Base-by-base conservation (phyloP, 805 yeast genomes). In the Sugiyamaella mastotermitis region DNA sequence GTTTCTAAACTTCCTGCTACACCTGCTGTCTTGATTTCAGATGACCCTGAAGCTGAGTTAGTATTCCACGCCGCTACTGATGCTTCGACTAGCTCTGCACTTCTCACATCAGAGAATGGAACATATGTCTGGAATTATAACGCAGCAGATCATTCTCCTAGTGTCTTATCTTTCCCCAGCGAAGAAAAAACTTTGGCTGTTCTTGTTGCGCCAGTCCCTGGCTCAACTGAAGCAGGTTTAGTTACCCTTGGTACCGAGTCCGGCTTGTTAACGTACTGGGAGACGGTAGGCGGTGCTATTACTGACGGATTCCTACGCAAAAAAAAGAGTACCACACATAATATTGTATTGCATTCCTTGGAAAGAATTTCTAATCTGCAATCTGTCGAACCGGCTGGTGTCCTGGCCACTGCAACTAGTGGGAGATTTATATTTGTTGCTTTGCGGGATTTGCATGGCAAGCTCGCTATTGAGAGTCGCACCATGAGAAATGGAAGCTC, bases 381-480 rank as follows among this genome's bases (percentile, higher is more conserved):
- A 38, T 72, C 72, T 43, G 68, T 80, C 8, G 85, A 78, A 46
- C 88, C 92, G 0, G 76, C 82, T 1, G 95, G 95, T 2, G 65
- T 85, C 3, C 66, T 80, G 0, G 52, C 81, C 6, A 73, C 86
- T 5, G 85, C 96, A 0, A 74, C 83, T 3, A 63, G 72, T 44
- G 85, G 85, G 17, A 66, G 88, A 43, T 74, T 80, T 30, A 56
- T 80, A 4, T 64, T 83, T 30, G 52, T 85, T 2, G 65, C 79
- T 0, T 62, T 87, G 22, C 72, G 81, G 44, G 92, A 86, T 56
- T 66, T 74, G 33, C 66, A 73, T 24, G 90, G 94, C 22, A 79
- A 76, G 49, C 77, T 83, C 1, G 52, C 53, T 3, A 34, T 62
- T 8, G 8, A 38, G 1, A 47, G 47, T 14, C 30, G 39, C 4